phyloP scores from a whole-genome alignment of 345 rosid genomes.

The Populus nigra region DNA sequence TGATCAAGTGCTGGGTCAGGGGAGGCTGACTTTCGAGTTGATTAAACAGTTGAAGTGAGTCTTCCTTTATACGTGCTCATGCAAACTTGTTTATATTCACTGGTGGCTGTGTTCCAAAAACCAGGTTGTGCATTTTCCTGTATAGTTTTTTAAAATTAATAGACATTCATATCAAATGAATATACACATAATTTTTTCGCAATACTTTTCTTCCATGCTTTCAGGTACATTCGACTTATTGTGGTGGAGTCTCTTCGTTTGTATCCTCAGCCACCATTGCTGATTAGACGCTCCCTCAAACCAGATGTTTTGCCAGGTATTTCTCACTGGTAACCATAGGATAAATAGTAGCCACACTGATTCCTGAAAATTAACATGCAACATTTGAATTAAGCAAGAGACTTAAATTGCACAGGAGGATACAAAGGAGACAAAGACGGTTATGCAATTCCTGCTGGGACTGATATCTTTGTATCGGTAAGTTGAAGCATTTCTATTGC shows the following conservation, averaged over 20 bases:
- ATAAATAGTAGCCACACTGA: background rate
- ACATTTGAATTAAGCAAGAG: background rate
- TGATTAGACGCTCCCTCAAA: constrained; percentile 75
- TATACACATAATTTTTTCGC: too few relatives aligned
- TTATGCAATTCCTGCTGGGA: constrained; percentile 69
- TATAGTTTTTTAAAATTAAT: background rate
- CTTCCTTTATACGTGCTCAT: constrained; percentile 8
- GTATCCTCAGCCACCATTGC: constrained; percentile 92
- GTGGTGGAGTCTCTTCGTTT: constrained; percentile 87
- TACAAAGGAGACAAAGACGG: constrained; percentile 71
- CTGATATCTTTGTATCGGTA: constrained; percentile 87
- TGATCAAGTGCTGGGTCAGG: constrained; percentile 68
- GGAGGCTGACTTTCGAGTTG: constrained; percentile 59
- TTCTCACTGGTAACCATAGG: background rate
- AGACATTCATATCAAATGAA: background rate
- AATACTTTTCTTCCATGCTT: constrained; percentile 10
- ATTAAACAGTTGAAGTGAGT: constrained; percentile 76
- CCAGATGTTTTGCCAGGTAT: constrained; percentile 77
- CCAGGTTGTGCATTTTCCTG: background rate
- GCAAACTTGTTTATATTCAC: background rate
- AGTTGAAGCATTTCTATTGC: constrained; percentile 26
- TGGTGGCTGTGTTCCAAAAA: constrained; percentile 5
- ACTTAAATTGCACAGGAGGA: constrained; percentile 57
- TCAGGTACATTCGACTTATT: constrained; percentile 73
- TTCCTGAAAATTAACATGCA: background rate